Evolutionary conservation across 2,329 filamentous ascomycete species (phyloP).

Genomic region (Verruconis gallopava): DNA sequence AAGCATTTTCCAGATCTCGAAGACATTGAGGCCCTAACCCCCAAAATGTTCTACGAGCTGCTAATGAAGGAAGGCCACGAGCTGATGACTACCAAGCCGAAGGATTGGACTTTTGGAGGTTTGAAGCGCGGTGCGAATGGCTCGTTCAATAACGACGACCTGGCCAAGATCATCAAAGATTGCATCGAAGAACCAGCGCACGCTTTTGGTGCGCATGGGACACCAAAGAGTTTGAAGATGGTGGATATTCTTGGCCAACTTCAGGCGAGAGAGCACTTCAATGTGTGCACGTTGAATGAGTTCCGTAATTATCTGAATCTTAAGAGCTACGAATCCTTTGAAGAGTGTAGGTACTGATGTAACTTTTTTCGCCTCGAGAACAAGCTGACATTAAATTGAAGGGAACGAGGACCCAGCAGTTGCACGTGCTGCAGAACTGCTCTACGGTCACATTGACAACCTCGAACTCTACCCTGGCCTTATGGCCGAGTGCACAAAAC

Average conservation of each 20-base stretch:
- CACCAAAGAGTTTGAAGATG: constrained; percentile 26
- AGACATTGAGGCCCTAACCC: constrained; percentile 30
- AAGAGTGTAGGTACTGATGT: constrained; percentile 11
- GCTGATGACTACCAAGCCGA: constrained; percentile 42
- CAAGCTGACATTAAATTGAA: too few relatives aligned
- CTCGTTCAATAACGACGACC: constrained; percentile 56
- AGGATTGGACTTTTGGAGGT: constrained; percentile 46
- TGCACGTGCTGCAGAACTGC: constrained; percentile 8
- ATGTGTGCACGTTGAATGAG: constrained; percentile 36
- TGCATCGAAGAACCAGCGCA: constrained; percentile 54
- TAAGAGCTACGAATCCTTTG: constrained; percentile 16
- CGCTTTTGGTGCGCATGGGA: constrained; percentile 27
- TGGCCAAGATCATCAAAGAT: constrained; percentile 52
- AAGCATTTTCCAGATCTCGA: constrained; percentile 24
- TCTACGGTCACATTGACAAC: constrained; percentile 11
- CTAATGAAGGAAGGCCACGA: constrained; percentile 33
- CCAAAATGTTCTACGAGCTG: constrained; percentile 30
- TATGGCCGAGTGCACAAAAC: constrained; percentile 10
- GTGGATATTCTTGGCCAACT: constrained; percentile 32
- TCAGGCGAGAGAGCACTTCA: constrained; percentile 30
- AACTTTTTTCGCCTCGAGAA: too few relatives aligned
- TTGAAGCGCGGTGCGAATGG: constrained; percentile 50
- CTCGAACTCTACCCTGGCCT: constrained; percentile 10
- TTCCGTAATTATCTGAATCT: constrained; percentile 18
- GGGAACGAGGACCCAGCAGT: constrained; percentile 15